Evolutionary conservation across 306 rosid species (phyloP), one percentile per base, ranked within the genome.

Genomic region (Inga laurina): DNA sequence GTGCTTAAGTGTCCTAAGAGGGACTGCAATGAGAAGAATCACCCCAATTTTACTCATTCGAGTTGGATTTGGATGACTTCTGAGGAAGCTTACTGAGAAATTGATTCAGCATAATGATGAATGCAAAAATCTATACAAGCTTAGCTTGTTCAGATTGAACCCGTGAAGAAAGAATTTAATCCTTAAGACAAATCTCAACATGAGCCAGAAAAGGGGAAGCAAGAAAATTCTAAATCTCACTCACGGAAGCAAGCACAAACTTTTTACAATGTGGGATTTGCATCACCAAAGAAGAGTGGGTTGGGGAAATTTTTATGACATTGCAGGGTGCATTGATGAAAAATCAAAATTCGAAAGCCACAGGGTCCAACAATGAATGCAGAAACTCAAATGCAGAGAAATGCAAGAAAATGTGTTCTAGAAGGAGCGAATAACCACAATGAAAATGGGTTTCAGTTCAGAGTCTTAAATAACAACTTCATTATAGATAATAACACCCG

Each of bases 201-300:
- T 69, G 45, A 70, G 74, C 62, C 66, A 71, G 34, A 57, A 66
- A 75, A 70, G 46, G 59, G 62, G 73, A 39, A 79, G 69, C 62
- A 83, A 32, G 84, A 86, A 90, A 92, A 92, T 86, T 88, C 91
- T 88, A 91, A 89, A 87, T 88, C 88, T 82, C 70, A 75, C 74
- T 67, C 88, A 92, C 85, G 83, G 79, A 82, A 73, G 85, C 51
- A 76, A 48, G 83, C 67, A 44, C 11, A 22, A 68, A 65, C 79
- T 43, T 4, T 30, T 22, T 43, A 70, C 76, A 71, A 80, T 56
- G 77, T 79, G 67, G 75, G 81, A 54, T 59, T 75, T 72, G 7
- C 24, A 83, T 57, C 45, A 54, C n/a, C 64, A 78, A 34, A 59
- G 75, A n/a, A 4, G n/a, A 12, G 64, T 19, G 83, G 81, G 77